A percentile compares a stretch with the other conserved stretches of the same genome.
Evolutionary conservation across 2,329 filamentous ascomycete genomes (phyloP).

Genomic region (Fusarium continuum): DNA sequence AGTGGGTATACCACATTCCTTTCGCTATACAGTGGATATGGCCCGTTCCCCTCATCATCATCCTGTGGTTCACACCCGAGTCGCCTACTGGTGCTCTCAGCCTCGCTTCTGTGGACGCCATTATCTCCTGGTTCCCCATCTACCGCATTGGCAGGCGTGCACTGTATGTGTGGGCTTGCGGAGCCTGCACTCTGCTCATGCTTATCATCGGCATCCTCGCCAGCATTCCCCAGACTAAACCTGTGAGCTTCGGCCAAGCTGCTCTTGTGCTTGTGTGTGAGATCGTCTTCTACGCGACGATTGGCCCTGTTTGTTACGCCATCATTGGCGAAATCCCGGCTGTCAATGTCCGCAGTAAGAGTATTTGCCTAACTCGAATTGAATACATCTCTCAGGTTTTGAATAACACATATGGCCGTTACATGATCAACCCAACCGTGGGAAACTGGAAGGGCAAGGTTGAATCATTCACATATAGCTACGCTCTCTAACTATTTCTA

Average conservation of each 20-base stretch:
- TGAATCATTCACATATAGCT: accelerated
- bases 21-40: constrained; percentile 52
- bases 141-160: constrained; percentile 52
- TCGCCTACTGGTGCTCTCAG: constrained; percentile 51
- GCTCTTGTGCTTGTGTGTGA: constrained; percentile 56
- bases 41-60: constrained; percentile 43
- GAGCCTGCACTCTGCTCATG: constrained; percentile 53
- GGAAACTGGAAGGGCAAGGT: constrained; percentile 50
- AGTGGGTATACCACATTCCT: constrained; percentile 51
- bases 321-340: constrained; percentile 54
- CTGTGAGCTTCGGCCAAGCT: constrained; percentile 49
- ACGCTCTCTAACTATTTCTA: background rate
- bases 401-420: constrained; percentile 45
- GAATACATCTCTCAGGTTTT: constrained; percentile 43
- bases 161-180: constrained; percentile 53
- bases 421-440: constrained; percentile 48
- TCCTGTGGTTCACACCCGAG: constrained; percentile 46
- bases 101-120: constrained; percentile 55
- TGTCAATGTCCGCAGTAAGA: constrained; percentile 54
- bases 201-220: constrained; percentile 49
- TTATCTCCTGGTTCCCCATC: constrained; percentile 52
- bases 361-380: constrained; percentile 52
- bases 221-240: constrained; percentile 33
- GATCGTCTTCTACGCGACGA: constrained; percentile 53
- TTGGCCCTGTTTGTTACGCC: constrained; percentile 56